Evolutionary conservation across 192 early-diverging fungal genomes (phyloP).

Genomic region (Pilobolus umbonatus): DNA sequence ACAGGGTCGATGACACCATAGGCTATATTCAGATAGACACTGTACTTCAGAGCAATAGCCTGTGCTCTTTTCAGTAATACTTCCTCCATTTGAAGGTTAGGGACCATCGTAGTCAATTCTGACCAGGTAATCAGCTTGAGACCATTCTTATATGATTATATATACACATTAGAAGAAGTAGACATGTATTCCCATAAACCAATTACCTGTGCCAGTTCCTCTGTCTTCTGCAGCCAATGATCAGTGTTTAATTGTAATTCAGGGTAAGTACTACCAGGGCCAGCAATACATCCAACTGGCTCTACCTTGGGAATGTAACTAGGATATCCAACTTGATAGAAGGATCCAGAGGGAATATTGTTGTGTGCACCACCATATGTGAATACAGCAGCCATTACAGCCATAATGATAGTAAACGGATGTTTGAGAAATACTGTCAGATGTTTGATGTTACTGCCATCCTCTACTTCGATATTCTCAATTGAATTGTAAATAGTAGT

Average conservation of each 20-base stretch:
- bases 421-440: not conserved
- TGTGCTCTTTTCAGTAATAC: conserved; percentile 3
- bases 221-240: conserved; percentile 9
- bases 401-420: not conserved
- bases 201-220: conserved; percentile 15
- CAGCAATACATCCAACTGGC: conserved; percentile 16
- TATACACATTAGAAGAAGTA: not conserved
- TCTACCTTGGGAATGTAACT: conserved; percentile 4
- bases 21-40: conserved; percentile 2
- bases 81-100: not conserved
- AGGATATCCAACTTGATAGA: conserved; percentile 6
- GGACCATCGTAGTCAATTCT: conserved; percentile 3
- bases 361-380: conserved; percentile 11
- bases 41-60: not conserved
- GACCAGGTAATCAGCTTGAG: conserved; percentile 18
- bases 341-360: conserved; percentile 5
- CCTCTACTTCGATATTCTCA: not conserved
- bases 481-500: too few relatives aligned
- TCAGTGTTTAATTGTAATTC: not conserved
- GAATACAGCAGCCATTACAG: not conserved
- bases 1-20: conserved; percentile 3
- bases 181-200: not conserved
- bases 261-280: not conserved
- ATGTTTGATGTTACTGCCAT: not conserved
- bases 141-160: too few relatives aligned